A percentile compares a stretch with the other conserved stretches of the same genome.
Evolutionary conservation across 768 basidiomycete genomes (phyloP).

Genomic region (Trametes sanguinea): DNA sequence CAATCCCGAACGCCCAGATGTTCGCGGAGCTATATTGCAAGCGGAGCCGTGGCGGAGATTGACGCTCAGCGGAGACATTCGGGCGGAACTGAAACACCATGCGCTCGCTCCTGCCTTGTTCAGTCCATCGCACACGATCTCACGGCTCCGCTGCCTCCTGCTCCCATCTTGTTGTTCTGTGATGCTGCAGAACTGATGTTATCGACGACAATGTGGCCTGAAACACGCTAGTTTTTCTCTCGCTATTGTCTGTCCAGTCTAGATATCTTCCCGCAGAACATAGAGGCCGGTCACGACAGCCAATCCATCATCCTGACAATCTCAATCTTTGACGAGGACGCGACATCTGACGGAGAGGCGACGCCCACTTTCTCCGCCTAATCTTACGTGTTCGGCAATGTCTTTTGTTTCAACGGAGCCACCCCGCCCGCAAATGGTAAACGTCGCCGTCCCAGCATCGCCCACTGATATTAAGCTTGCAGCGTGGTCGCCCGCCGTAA

Average conservation of each 20-base stretch:
- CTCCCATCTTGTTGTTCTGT: conserved; percentile 5
- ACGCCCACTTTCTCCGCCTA: conserved; percentile 14
- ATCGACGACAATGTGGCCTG: neutral
- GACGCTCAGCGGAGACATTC: neutral
- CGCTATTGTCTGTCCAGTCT: conserved; percentile 11
- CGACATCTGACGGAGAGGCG: conserved; percentile 12
- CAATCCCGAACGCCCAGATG: neutral
- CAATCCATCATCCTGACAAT: conserved; percentile 17
- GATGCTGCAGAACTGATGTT: neutral
- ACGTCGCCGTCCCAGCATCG: conserved; percentile 10
- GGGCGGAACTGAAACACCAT: conserved; percentile 9
- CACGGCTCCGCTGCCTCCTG: conserved; percentile 13
- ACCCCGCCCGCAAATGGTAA: neutral
- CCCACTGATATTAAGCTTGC: conserved; percentile 7
- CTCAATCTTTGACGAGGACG: conserved; percentile 17
- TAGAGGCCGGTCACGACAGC: neutral
- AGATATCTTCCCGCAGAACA: conserved; percentile 7
- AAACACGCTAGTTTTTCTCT: conserved; percentile 3
- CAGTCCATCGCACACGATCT: conserved; percentile 6
- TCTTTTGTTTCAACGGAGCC: conserved; percentile 21
- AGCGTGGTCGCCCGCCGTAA: conserved; percentile 1
- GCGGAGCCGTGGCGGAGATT: conserved; percentile 10
- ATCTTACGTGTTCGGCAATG: conserved; percentile 22
- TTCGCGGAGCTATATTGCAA: conserved; percentile 6
- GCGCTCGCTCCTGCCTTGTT: conserved; percentile 1